These are phyloP conservation scores for Brassica carinata DNA, from an alignment of 345 rosid genomes.

Conservation along the genomic window DNA sequence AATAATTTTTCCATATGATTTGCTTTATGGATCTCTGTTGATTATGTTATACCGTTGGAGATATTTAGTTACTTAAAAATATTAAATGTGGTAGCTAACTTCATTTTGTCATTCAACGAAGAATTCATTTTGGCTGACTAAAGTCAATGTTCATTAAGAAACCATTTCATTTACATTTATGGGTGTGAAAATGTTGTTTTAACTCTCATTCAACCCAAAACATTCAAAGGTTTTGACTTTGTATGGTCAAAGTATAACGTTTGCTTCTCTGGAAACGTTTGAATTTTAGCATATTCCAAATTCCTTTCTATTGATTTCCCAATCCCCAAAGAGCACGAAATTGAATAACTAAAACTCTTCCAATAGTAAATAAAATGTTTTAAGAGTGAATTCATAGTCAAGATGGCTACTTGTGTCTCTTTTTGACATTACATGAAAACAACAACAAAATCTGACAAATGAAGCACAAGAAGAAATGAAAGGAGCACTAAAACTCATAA, in stretches of 20 bases:
- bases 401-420: conserved; percentile 1
- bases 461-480: not conserved
- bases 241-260: conserved; percentile 30
- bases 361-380: not conserved
- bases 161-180: not conserved
- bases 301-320: conserved; percentile 4
- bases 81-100: conserved; percentile 2
- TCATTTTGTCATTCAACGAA: not conserved
- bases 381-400: conserved; percentile 10
- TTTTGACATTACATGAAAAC: not conserved
- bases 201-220: conserved; percentile 47
- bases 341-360: not conserved
- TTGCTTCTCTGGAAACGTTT: conserved; percentile 25
- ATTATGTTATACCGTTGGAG: not conserved
- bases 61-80: not conserved
- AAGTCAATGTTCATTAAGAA: conserved; percentile 31
- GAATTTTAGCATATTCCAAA: not conserved
- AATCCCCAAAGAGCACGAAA: not conserved
- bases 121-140: conserved; percentile 30
- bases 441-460: conserved; percentile 5
- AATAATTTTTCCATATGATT: not conserved
- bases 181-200: conserved; percentile 31
- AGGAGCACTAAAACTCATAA: conserved; percentile 16
- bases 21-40: conserved; percentile 20
- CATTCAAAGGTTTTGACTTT: conserved; percentile 36